Base-by-base conservation (phyloP, 1,284 basidiomycete species). In the Rugosomyces carneus region DNA sequence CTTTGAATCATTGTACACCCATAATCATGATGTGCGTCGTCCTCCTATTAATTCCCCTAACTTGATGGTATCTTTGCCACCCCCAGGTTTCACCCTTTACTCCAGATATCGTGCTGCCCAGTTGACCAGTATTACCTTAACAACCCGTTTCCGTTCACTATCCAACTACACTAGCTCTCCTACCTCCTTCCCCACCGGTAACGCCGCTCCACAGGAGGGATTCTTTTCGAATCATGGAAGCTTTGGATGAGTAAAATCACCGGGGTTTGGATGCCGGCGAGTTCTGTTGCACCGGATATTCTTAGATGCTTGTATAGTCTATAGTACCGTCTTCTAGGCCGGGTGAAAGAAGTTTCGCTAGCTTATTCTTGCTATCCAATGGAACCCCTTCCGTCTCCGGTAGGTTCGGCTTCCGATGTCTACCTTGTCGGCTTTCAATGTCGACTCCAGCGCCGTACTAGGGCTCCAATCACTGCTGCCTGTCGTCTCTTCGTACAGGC, bases 21-120 rank as follows among this genome's bases (percentile, higher is more conserved):
- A 43, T 29, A 13, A 29, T 34, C n/a, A 16, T 46, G 41, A 48
- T 49, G 40, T 27, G 11, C 18, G n/a, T 15, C 44, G 37, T 32
- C 29, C 16, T 35, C 40, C 39, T 19, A 42, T 40, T 34, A 23
- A n/a, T 27, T n/a, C 19, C 20, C n/a, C 24, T 37, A 13, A 29
- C 5, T 10, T 29, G 27, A 29, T 29, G 15, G 40, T 37, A 38
- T 44, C 31, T 39, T 37, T 47, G 32, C 45, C 48, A 51, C 31
- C 42, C 40, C 24, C 49, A 27, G 40, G 51, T 50, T 53, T 47
- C 51, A 37, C 18, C 36, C 18, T 3, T 37, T 20, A 37, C 36
- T 21, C 36, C 13, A 34, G n/a, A 16, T 34, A 34, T 29, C 31
- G 15, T n/a, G 31, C 31, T n/a, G 13, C 31, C 13, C 31, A 34